Base-by-base conservation (phyloP, 495 filamentous ascomycete species). In the Clohesyomyces aquaticus region DNA sequence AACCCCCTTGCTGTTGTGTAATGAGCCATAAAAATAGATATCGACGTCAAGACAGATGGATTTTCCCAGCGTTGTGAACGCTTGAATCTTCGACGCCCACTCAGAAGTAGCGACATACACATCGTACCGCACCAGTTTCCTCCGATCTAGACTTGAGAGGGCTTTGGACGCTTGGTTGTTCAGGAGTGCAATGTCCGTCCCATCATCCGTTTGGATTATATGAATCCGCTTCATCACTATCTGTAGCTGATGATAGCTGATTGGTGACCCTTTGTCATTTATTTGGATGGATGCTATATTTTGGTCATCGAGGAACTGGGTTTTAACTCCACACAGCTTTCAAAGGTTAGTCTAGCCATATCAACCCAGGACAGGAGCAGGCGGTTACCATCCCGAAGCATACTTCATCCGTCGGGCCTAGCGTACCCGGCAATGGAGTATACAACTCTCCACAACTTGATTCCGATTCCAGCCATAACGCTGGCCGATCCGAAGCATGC, bases 201-300 rank as follows among this genome's bases (percentile, higher is more conserved):
- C 55, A 28, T 59, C 19, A 29, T 19, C 11, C 2, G 55, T 26
- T 48, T 59, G 55, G 1, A 59, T 23, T 27, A 48, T 59, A 18
- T 59, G 26, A 28, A 28, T 38, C n/a, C 52, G 52, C n/a, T 55
- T 41, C 52, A 35, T 55, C 52, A 42, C 52, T 4, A 55, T 55
- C 6, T 35, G 52, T 1, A 55, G 52, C 23, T 55, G 52, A 38
- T 38, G 23, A 42, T 55, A 55, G 12, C 27, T 27, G 32, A 22
- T 27, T 27, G 9, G 18, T 53, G 22, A 53, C 32, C 11, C 18
- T 9, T 53, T 27, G 19, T 22, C n/a, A 53, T 53, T 18, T 3
- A 12, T 1, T 12, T 38, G 52, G 41, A 55, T 38, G 23, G 52
- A 10, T 21, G 52, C 52, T 12, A 55, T 55, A 11, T 18, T 55